Evolutionary conservation across 2,329 filamentous ascomycete species (phyloP).

Genomic region (Exophiala oligosperma): DNA sequence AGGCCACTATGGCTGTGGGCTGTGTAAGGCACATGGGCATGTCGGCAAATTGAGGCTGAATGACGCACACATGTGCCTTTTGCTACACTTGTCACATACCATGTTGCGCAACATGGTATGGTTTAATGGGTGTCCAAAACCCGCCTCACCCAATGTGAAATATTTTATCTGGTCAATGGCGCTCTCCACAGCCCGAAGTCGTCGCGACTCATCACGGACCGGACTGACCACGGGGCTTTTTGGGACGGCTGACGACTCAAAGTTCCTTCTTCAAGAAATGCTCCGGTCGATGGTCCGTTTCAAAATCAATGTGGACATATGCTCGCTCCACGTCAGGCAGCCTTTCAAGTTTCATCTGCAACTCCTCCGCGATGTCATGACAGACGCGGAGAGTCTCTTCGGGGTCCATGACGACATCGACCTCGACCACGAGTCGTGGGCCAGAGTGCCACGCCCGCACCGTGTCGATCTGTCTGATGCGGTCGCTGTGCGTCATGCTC

Average conservation of each 20-base stretch:
- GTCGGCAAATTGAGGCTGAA: too few species aligned
- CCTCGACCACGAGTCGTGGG: slow-evolving; percentile 85
- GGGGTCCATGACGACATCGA: slow-evolving; percentile 91
- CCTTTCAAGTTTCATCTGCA: slow-evolving; percentile 92
- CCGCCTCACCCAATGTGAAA: too few species aligned
- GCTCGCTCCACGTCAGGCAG: slow-evolving; percentile 89
- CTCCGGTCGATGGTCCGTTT: slow-evolving; percentile 93
- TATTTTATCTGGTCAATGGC: too few species aligned
- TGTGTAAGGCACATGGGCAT: too few species aligned
- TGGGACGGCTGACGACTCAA: slow-evolving; percentile 29
- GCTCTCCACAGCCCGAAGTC: too few species aligned
- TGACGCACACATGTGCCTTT: too few species aligned
- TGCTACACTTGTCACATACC: too few species aligned
- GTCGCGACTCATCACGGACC: too few species aligned
- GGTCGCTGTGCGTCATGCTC: slow-evolving; percentile 83
- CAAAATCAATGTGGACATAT: slow-evolving; percentile 96
- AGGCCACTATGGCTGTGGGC: too few species aligned
- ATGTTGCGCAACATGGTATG: too few species aligned
- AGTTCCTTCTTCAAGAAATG: slow-evolving; percentile 69
- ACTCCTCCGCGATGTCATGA: slow-evolving; percentile 89
- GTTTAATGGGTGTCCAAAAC: too few species aligned
- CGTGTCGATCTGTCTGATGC: slow-evolving; percentile 84
- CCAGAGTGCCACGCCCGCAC: slow-evolving; percentile 92
- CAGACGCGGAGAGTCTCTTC: slow-evolving; percentile 71
- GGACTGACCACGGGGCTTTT: too few species aligned